Conservation (phyloP, 2,329 filamentous ascomycete genomes). For the Nectriaceae sp. region DNA sequence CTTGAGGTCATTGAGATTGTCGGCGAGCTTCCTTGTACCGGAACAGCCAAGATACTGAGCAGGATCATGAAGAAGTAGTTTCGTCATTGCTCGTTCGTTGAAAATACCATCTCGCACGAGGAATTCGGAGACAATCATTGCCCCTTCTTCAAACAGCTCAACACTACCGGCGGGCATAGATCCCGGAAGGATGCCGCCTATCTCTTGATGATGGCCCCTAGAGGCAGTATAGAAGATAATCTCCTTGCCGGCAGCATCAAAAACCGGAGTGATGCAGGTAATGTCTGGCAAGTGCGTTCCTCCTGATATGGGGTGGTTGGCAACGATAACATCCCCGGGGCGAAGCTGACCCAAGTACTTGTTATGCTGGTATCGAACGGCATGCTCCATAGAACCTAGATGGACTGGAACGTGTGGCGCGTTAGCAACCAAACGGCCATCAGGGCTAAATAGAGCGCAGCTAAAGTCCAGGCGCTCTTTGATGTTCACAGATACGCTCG, state of each 20-base stretch:
- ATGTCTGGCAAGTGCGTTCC: neutral
- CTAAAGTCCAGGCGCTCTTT: slow-evolving; percentile 80
- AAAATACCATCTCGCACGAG: slow-evolving; percentile 23
- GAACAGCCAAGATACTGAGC: slow-evolving; percentile 36
- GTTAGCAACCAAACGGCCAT: slow-evolving; percentile 73
- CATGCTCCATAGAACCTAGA: slow-evolving; percentile 79
- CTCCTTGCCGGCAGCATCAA: slow-evolving; percentile 49
- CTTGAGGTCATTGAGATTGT: slow-evolving; percentile 84
- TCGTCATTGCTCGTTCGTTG: slow-evolving; percentile 54
- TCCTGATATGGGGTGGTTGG: slow-evolving; percentile 41
- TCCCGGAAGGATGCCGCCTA: slow-evolving; percentile 56
- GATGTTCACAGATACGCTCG: slow-evolving; percentile 72
- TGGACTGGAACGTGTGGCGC: slow-evolving; percentile 76
- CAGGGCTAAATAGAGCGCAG: slow-evolving; percentile 72
- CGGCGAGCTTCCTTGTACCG: slow-evolving; percentile 68
- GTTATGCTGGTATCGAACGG: slow-evolving; percentile 66
- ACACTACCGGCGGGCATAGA: slow-evolving; percentile 68
- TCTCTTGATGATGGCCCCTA: slow-evolving; percentile 16
- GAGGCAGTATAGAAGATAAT: slow-evolving; percentile 12
- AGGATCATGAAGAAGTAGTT: slow-evolving; percentile 49
- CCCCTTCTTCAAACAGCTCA: slow-evolving; percentile 58
- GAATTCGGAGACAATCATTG: slow-evolving; percentile 47
- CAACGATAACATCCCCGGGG: slow-evolving; percentile 73
- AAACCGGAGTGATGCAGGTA: neutral
- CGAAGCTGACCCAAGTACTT: slow-evolving; percentile 69